phyloP scores from a whole-genome alignment of 1,284 basidiomycete species.

The Tilletia walkeri region DNA sequence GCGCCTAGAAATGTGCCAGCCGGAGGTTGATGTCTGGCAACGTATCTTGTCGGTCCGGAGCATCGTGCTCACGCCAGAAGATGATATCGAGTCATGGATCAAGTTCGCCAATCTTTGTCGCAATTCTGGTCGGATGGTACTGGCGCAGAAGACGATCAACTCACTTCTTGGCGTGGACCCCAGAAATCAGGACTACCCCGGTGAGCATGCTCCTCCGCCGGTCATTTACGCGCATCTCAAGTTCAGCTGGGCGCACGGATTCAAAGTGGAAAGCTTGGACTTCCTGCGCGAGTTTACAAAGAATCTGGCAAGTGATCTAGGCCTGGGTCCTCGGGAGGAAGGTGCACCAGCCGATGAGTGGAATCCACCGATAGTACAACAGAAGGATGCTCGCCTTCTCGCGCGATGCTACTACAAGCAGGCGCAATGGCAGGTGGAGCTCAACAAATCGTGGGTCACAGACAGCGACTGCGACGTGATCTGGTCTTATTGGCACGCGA shows the following conservation, averaged over 20 bases:
- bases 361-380: conserved; percentile 44
- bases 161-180: conserved; percentile 50
- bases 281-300: conserved; percentile 83
- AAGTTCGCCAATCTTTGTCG: conserved; percentile 85
- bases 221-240: conserved; percentile 97
- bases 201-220: conserved; percentile 69
- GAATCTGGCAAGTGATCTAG: conserved; percentile 71
- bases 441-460: conserved; percentile 72
- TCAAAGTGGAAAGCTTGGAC: conserved; percentile 72
- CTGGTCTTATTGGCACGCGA: conserved; percentile 78
- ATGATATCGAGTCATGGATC: conserved; percentile 97
- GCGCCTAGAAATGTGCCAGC: conserved; percentile 91
- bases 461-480: conserved; percentile 54
- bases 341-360: conserved; percentile 46
- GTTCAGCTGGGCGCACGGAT: conserved; percentile 90
- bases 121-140: conserved; percentile 76
- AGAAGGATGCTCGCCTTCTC: conserved; percentile 81
- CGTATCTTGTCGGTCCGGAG: conserved; percentile 95
- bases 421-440: conserved; percentile 83
- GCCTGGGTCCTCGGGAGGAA: conserved; percentile 57
- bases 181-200: neutral
- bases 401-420: conserved; percentile 96
- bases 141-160: conserved; percentile 97
- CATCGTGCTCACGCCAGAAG: conserved; percentile 86
- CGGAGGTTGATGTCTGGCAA: conserved; percentile 99